Base-by-base conservation (phyloP, 257 asterid species). In the Primulina huaijiensis region DNA sequence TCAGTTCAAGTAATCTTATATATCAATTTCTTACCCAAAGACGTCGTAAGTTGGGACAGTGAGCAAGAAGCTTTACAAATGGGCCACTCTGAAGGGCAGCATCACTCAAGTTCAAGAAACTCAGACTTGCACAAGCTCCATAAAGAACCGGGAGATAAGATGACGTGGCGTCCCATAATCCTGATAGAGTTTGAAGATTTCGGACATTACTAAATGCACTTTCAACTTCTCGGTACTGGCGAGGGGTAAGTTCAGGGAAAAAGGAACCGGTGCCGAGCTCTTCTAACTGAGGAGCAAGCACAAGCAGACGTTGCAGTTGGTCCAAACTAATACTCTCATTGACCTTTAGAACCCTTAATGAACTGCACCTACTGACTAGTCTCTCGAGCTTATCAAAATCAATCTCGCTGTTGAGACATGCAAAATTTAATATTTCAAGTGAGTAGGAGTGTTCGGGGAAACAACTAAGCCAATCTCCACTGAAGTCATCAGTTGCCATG, bases 1-100 rank as follows among this genome's bases (percentile, higher is more conserved):
- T 10, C 40, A n/a, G 63, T 62, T 64, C 29, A 72, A 74, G 29
- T 40, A 65, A 43, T 50, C 58, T 53, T 11, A 35, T 66, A 34
- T 8, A 55, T 55, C n/a, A 59, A 60, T 60, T 43, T 34, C 90
- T 84, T 86, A 91, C 97, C 97, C 97, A 91, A 50, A 91, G 93
- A 72, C 97, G 83, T 60, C 82, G 88, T 62, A 91, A 72, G 72
- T 83, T 87, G 38, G 89, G 90, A 85, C 97, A 91, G 80, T 83
- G 84, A 69, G 74, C 73, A 38, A 91, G 75, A 76, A 91, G 84
- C 77, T 79, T 79, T 5, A 82, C 81, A 37, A 89, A 79, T 75
- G 86, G 96, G 71, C 71, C 83, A 76, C 91, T 86, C 69, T 77
- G 81, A 60, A 91, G 83, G 71, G 85, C 74, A 53, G 79, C 90